Evolutionary conservation across 1,139 yeast genomes (phyloP), one percentile per base, ranked within the genome.

Genomic region (Ashbya aceris): DNA sequence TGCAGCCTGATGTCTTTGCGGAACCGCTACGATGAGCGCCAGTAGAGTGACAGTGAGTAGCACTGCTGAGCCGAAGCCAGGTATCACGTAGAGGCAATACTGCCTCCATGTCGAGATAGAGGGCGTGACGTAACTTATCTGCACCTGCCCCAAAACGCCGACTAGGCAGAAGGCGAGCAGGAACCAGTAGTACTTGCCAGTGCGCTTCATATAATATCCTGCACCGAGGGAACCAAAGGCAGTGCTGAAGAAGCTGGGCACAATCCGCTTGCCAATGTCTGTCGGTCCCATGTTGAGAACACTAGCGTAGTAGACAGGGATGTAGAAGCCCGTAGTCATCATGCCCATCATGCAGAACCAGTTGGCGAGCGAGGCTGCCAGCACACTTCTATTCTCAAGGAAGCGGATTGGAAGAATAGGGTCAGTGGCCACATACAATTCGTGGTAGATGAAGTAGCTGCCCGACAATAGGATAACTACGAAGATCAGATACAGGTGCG

Each of bases 161-260:
- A 11, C 0, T 29, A 29, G 11, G 31, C 31, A 29, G 11, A 12
- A n/a, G 3, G 13, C 11, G 31, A 76, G 55, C 2, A 74, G 66
- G 44, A 80, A 66, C 29, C 58, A 60, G 60, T 75, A 77, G 63
- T 83, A 83, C 40, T 69, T 72, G 4, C 94, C 94, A 1, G 89
- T 80, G 32, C 56, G 60, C 48, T 71, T 76, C 84, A 83, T 81
- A 60, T 79, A 79, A 38, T 69, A 45, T 1, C 94, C 94, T 9
- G 86, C 74, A 13, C 77, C 74, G 23, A 83, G 66, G 0, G 89
- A 80, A 1, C 93, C 93, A 38, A 67, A 42, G 1, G 86, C 74
- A 8, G 77, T 77, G n/a, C 84, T 83, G 40, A 80, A 60, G 58
- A 82, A 82, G 58, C 79, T 81, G 14, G 83, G 79, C 10, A 79